A percentile compares a stretch with the other conserved stretches of the same genome.
Conservation (phyloP, 2,329 filamentous ascomycete genomes). For the Penicillium sp. region DNA sequence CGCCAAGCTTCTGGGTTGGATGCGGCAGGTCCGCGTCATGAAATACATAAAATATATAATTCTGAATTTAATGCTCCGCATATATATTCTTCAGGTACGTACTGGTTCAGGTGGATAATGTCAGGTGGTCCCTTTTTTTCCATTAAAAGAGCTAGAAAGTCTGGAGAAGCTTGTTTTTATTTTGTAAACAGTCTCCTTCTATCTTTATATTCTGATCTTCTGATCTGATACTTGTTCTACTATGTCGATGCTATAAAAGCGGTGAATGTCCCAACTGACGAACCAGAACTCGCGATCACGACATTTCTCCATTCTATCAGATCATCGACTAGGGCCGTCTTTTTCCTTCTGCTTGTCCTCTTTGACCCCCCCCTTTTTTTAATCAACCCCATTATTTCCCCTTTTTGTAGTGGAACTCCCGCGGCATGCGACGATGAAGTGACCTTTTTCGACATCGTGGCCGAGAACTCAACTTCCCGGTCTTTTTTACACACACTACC, state of each 20-base stretch:
- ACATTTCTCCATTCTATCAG: conserved; percentile 46
- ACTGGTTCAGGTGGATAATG: no score
- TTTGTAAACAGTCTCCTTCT: no score
- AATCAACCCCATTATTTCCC: conserved; percentile 6
- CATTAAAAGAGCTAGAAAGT: no score
- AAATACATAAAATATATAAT: no score
- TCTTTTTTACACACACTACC: background rate
- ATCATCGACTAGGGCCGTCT: conserved; percentile 35
- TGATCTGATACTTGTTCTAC: no score
- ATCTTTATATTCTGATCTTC: no score
- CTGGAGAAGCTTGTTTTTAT: no score
- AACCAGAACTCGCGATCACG: conserved; percentile 39
- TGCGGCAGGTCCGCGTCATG: conserved; percentile 12
- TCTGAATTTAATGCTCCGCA: no score
- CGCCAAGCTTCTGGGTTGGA: conserved; percentile 10
- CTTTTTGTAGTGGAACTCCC: conserved; percentile 6
- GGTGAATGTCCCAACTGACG: conserved; percentile 26
- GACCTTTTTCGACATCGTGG: conserved; percentile 1
- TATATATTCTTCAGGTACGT: no score
- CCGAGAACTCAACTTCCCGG: conserved; percentile 6
- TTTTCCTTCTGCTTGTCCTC: conserved; percentile 5
- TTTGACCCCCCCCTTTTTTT: conserved; percentile 2
- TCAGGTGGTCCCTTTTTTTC: no score
- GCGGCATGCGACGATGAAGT: conserved; percentile 9
- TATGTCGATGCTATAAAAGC: conserved; percentile 6